Evolutionary conservation across 495 filamentous ascomycete genomes (phyloP).

Genomic region (Daldinia grandis): DNA sequence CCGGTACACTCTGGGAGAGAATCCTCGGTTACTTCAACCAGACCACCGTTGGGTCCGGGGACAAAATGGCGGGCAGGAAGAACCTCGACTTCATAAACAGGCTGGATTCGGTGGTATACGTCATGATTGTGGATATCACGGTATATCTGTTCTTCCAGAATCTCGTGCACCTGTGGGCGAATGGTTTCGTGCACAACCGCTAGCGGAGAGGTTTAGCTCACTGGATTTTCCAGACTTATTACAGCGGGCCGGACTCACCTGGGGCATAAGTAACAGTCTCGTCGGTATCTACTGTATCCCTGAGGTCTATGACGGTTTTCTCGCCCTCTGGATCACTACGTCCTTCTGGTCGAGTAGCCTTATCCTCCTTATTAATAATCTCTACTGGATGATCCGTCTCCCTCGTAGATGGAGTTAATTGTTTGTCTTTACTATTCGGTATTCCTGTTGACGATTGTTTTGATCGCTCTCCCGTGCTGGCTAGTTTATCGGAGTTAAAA

Average conservation of each 20-base stretch:
- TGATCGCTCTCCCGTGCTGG: background rate
- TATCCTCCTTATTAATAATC: background rate
- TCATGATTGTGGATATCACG: slow-evolving; percentile 67
- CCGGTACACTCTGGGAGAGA: slow-evolving; percentile 13
- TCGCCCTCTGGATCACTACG: background rate
- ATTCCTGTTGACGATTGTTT: background rate
- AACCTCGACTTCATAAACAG: slow-evolving; percentile 59
- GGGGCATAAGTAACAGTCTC: slow-evolving; percentile 42
- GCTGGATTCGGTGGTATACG: slow-evolving; percentile 60
- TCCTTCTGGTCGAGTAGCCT: background rate
- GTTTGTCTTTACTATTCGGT: background rate
- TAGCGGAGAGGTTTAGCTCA: slow-evolving; percentile 31
- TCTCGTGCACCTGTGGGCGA: slow-evolving; percentile 54
- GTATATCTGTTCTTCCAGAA: slow-evolving; percentile 59
- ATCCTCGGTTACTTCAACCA: slow-evolving; percentile 14
- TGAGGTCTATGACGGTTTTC: background rate
- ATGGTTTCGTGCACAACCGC: slow-evolving; percentile 65
- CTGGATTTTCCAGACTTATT: background rate
- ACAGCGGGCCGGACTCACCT: slow-evolving; percentile 25
- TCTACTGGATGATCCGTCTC: background rate
- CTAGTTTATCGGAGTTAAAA: background rate
- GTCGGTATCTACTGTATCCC: slow-evolving; percentile 19
- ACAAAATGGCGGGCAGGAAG: slow-evolving; percentile 41
- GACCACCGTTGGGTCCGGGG: background rate
- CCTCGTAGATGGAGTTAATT: background rate